Evolutionary conservation across 2,329 filamentous ascomycete genomes (phyloP), one percentile per base, ranked within the genome.

Genomic region (Tolypocladium capitatum): DNA sequence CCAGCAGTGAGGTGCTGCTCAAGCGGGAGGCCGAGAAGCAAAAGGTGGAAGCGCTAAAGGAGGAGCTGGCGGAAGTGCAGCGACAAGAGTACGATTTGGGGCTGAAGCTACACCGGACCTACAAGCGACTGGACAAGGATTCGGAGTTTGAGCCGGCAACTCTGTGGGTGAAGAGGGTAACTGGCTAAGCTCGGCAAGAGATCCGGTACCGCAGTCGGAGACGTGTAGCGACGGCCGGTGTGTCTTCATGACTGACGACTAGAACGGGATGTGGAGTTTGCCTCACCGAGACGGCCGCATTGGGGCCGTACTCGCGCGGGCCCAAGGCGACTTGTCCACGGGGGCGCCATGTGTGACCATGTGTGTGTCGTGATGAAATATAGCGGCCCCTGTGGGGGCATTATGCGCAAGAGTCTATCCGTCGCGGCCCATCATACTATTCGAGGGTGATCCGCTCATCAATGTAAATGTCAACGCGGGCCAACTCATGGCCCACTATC

Each of bases 101-200:
- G 1, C 67, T 92, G 57, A 83, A 81, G 63, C 69, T 92, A 47
- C 79, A 86, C 60, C 71, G 84, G 21, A 82, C 84, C 10, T 83
- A 85, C 66, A 90, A 87, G 68, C 76, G 86, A 43, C 73, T 81
- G 55, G 84, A 90, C 56, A 76, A 82, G 53, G 75, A 83, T 46
- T 74, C 73, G 2, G 71, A 73, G 32, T 83, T 73, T 56, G 81
- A 86, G 57, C 78, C 78, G 11, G 83, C 81, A 0, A 77, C 77
- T 30, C 66, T 94, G 10, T 94, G 87, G 87, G 84, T 94, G 45
- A 76, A 83, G 58, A 74, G 87, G 53, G 82, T 89, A 51, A 89
- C 85, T 20, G 77, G 73, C 51, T 83, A 62, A 75, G 32, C 21
- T 28, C 7, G 30, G 20, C 16, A 24, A 13, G 14, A 5, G 16